Conservation (phyloP, 2,329 filamentous ascomycete species). For the Pseudogymnoascus sp. region DNA sequence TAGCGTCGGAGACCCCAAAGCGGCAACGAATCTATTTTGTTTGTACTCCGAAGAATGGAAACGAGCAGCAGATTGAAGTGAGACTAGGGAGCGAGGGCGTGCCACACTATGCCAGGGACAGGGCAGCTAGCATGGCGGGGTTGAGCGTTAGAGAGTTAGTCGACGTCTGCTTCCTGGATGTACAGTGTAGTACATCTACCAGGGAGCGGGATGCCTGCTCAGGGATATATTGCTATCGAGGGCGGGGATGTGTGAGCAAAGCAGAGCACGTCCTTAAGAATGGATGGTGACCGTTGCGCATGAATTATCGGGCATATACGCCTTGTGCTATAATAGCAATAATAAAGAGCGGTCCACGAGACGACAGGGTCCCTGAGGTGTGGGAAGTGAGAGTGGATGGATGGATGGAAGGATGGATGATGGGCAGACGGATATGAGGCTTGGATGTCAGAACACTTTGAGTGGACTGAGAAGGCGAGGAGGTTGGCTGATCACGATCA, state of each 20-base stretch:
- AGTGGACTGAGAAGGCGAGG: not conserved
- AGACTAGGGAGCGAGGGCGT: not conserved
- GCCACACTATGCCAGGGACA: constrained; percentile 6
- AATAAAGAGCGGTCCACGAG: constrained; percentile 2
- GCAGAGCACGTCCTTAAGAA: not conserved
- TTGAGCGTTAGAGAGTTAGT: constrained; percentile 6
- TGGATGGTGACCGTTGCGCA: not conserved
- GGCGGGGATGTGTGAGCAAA: not conserved
- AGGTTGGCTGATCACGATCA: constrained; percentile 1
- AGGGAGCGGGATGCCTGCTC: constrained; percentile 2
- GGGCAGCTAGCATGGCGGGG: constrained; percentile 1
- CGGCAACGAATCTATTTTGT: constrained; percentile 4
- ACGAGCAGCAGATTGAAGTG: constrained; percentile 2
- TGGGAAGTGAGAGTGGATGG: not conserved
- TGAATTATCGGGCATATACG: not conserved
- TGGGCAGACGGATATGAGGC: not conserved
- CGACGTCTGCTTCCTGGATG: not conserved
- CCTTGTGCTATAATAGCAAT: not conserved
- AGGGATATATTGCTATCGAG: not conserved
- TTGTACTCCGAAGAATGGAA: constrained; percentile 4
- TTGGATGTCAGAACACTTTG: not conserved
- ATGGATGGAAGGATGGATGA: not conserved
- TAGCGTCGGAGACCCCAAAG: constrained; percentile 1
- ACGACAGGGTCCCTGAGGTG: not conserved
- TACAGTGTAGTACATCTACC: not conserved